A percentile compares a stretch with the other conserved stretches of the same genome.
Conservation (phyloP, 2,329 filamentous ascomycete genomes). For the Fusarium fracticaudum region DNA sequence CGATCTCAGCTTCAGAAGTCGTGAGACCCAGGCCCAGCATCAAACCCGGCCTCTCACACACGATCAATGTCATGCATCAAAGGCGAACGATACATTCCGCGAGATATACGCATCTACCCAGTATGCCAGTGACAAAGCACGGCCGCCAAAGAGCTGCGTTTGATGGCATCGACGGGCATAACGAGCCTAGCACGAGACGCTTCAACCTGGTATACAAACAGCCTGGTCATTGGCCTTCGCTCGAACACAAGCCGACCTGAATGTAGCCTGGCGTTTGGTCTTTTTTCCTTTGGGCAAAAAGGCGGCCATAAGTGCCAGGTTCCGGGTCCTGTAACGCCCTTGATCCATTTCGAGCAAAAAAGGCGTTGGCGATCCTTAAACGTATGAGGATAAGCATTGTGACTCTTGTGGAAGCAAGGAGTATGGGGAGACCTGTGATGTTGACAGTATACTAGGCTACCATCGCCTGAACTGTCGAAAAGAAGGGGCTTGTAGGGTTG, state of each 20-base stretch:
- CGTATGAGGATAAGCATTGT: neutral
- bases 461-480: constrained; percentile 14
- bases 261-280: neutral
- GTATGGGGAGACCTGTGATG: constrained; percentile 10
- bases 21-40: neutral
- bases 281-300: neutral
- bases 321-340: neutral
- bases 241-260: neutral
- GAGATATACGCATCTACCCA: neutral
- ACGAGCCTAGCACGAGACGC: neutral
- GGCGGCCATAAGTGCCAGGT: constrained; percentile 10
- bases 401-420: neutral
- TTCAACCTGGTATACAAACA: neutral
- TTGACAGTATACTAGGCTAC: constrained; percentile 23
- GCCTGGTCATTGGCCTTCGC: neutral
- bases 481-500: neutral
- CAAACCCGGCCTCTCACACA: neutral
- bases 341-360: constrained; percentile 1
- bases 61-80: neutral
- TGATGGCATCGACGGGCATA: neutral
- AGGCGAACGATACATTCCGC: neutral
- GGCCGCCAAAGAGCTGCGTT: neutral
- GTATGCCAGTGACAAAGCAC: neutral
- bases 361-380: constrained; percentile 5
- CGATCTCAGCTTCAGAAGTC: neutral